Evolutionary conservation across 2,329 filamentous ascomycete genomes (phyloP), one percentile per base, ranked within the genome.

Genomic region (Cadophora malorum): DNA sequence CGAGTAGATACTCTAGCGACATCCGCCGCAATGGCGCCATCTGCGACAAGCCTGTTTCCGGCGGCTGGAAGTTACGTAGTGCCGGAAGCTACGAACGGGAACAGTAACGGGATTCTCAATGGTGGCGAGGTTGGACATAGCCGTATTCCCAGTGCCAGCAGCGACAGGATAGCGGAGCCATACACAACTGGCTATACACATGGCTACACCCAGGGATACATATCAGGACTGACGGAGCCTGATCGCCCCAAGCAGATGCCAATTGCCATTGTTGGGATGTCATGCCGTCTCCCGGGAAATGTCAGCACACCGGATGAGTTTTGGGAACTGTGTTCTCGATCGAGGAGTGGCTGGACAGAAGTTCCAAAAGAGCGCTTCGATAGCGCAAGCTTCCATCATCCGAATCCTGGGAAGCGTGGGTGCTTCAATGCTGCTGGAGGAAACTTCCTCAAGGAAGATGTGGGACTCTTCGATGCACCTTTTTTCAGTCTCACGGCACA

Each of bases 321-420:
- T 53, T 81, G 79, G 79, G 78, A 80, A 70, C 67, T 81, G 16
- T 77, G 75, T 65, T 78, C 78, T n/a, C 74, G 78, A 55, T 78
- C 78, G 61, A 75, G 78, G 58, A 79, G 76, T 65, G 79, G 78
- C 7, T 79, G 78, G 73, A 78, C 79, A 12, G 52, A 69, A 14
- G 70, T 73, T 35, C 75, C 76, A 21, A 77, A 73, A 53, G 66
- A 67, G 52, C 62, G 85, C 10, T 81, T 87, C 70, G 85, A 86
- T 50, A 80, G 83, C 41, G 78, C 83, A 16, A 82, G 82, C n/a
- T 86, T 85, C 72, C 84, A 83, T 70, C 85, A 88, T 71, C 84
- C 84, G 0, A 81, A 84, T 23, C 72, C 76, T 12, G 78, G 60
- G 69, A 72, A 75, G 28, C 63, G 65, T 21, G 73, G 73, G 45